Base-by-base conservation (phyloP, 2,329 filamentous ascomycete species). In the Penicillium sclerotigenum region DNA sequence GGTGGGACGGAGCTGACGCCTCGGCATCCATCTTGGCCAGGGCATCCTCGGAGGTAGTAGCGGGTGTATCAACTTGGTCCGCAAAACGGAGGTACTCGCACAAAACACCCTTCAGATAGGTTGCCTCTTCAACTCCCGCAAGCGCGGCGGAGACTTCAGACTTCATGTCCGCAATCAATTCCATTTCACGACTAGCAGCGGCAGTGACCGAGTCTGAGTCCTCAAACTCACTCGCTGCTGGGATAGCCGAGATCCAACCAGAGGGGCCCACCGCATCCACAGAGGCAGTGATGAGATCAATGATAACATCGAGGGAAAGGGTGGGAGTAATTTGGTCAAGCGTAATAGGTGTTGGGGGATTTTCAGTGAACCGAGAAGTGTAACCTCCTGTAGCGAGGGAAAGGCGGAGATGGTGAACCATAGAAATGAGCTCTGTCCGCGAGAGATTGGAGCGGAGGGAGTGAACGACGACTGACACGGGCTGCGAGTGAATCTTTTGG, bases 211-310 rank as follows among this genome's bases (percentile, higher is more conserved):
- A 57, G 22, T 61, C 62, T 4, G 63, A 59, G 7, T 61, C 61
- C 29, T 59, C 59, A 11, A 64, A 56, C 18, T 71, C 71, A 38
- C 69, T 65, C 31, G 72, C 63, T 18, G 63, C 65, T 6, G 71
- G 65, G n/a, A 66, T 54, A 16, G 73, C 75, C 10, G 75, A 71
- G 47, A 79, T 73, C 76, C 76, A 79, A 42, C 77, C 78, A 3
- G 75, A 75, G 2, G 78, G 77, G 5, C 78, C 78, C 29, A 80
- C 71, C 42, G 75, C 75, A 61, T 80, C 78, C 38, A 80, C 70
- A 33, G 76, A 74, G 55, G 73, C 74, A 56, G 73, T 78, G 31
- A 80, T 66, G 22, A 77, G 61, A 56, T 73, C 71, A 38, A 74
- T 65, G 46, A 77, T 76, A 13, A 70, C 71, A 47, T 71, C 57